These are phyloP conservation scores for Aspergillus tanneri DNA, from an alignment of 2,329 filamentous ascomycete species.

Conservation along the genomic window DNA sequence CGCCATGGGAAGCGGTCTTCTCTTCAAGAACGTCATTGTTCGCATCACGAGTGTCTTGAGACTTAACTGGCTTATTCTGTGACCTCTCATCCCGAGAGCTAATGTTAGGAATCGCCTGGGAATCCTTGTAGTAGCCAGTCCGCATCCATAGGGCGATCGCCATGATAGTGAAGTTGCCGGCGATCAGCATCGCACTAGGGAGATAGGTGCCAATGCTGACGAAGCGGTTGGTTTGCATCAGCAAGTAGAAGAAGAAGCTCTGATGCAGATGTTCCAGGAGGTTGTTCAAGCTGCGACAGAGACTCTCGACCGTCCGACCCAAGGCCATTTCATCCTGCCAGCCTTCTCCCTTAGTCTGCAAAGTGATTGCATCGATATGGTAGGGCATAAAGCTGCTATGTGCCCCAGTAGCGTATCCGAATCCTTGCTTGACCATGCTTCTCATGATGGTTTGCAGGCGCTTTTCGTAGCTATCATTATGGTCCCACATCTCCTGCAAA, in stretches of 20 bases:
- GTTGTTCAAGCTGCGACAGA: slow-evolving; percentile 93
- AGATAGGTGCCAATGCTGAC: slow-evolving; percentile 98
- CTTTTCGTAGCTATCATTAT: slow-evolving; percentile 74
- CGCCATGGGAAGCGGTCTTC: slow-evolving; percentile 21
- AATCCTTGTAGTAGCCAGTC: slow-evolving; percentile 61
- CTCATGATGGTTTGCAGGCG: slow-evolving; percentile 84
- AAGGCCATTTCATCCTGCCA: slow-evolving; percentile 99
- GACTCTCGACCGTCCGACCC: slow-evolving; percentile 82
- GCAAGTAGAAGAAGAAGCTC: slow-evolving; percentile 98
- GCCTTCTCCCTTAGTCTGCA: slow-evolving; percentile 84
- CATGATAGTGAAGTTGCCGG: slow-evolving; percentile 92
- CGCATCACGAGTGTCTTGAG: slow-evolving; percentile 16
- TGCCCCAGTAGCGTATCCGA: slow-evolving; percentile 84
- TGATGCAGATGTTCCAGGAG: slow-evolving; percentile 94
- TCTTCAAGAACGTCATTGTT: neutral
- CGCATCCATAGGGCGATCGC: slow-evolving; percentile 91
- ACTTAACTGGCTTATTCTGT: slow-evolving; percentile 15
- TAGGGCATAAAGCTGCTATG: slow-evolving; percentile 98
- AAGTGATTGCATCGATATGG: slow-evolving; percentile 91
- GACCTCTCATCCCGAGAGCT: slow-evolving; percentile 35
- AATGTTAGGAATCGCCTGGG: slow-evolving; percentile 18
- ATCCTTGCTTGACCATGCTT: slow-evolving; percentile 87
- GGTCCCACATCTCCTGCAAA: slow-evolving; percentile 81
- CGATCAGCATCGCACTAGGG: slow-evolving; percentile 94
- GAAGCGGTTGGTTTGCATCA: slow-evolving; percentile 88